phyloP scores from a whole-genome alignment of 2,329 filamentous ascomycete species.

The Xylariaceae sp. region DNA sequence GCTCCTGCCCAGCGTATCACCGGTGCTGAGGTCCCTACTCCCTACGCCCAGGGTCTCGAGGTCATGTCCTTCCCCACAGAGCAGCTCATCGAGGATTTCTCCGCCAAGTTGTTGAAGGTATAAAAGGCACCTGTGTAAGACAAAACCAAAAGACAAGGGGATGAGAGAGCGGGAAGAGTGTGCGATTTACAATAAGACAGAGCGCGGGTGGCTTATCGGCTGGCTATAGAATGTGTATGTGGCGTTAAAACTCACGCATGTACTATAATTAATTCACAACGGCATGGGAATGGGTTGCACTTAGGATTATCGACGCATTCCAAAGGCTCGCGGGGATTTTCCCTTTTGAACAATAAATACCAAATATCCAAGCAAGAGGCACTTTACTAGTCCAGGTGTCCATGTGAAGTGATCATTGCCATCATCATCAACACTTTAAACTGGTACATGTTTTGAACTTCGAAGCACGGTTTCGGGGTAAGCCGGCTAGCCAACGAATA shows the following conservation, averaged over 20 bases:
- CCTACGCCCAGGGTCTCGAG: constrained; percentile 90
- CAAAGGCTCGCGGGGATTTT: constrained; percentile 3
- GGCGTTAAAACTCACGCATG: constrained; percentile 19
- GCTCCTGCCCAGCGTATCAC: constrained; percentile 92
- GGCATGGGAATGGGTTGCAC: constrained; percentile 9
- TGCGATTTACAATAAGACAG: not conserved
- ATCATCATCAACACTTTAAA: too few relatives aligned
- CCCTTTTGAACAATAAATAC: constrained; percentile 10
- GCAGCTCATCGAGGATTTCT: constrained; percentile 80
- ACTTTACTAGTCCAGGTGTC: too few relatives aligned
- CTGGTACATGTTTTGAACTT: too few relatives aligned
- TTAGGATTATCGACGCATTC: constrained; percentile 10
- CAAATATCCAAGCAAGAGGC: not conserved
- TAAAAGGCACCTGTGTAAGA: constrained; percentile 19
- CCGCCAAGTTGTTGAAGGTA: constrained; percentile 73
- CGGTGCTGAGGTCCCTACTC: constrained; percentile 94
- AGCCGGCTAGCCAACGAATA: too few relatives aligned
- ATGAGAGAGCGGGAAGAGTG: not conserved
- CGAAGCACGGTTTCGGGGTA: too few relatives aligned
- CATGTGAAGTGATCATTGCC: too few relatives aligned
- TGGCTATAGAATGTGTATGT: constrained; percentile 21
- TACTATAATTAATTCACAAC: constrained; percentile 19
- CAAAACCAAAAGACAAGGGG: constrained; percentile 7
- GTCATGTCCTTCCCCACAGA: constrained; percentile 94
- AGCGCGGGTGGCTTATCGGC: not conserved